Evolutionary conservation across 768 basidiomycete genomes (phyloP).

Genomic region (Hirschioporus abietinus): DNA sequence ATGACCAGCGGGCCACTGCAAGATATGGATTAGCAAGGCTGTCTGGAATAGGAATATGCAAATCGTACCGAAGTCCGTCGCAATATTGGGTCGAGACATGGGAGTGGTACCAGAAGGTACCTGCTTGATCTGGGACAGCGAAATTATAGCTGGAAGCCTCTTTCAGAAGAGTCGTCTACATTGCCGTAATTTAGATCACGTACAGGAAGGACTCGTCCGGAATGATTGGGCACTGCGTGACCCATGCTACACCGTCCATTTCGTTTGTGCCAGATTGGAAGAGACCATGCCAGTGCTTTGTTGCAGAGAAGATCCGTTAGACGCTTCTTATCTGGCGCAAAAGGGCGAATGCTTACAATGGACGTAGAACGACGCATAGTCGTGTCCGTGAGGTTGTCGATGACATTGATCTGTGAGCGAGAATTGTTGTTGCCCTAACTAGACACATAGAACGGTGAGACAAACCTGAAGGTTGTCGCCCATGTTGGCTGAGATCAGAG

Average conservation of each 20-base stretch:
- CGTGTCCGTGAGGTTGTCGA: conserved; percentile 16
- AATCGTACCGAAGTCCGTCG: conserved; percentile 22
- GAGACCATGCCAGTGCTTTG: conserved; percentile 28
- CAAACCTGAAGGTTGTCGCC: conserved; percentile 28
- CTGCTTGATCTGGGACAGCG: conserved; percentile 17
- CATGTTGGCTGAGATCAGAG: conserved; percentile 38
- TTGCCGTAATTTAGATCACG: neutral
- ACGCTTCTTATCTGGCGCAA: neutral
- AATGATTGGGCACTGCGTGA: conserved; percentile 45
- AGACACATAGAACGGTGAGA: neutral
- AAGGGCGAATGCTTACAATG: conserved; percentile 10
- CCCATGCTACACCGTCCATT: conserved; percentile 35
- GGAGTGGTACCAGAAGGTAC: conserved; percentile 32
- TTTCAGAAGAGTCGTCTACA: neutral
- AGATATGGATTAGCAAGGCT: conserved; percentile 10
- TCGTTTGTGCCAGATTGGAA: conserved; percentile 27
- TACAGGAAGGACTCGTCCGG: conserved; percentile 32
- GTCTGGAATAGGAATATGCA: conserved; percentile 4
- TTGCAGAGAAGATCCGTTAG: neutral
- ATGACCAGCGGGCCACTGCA: conserved; percentile 11
- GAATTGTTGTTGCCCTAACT: conserved; percentile 21
- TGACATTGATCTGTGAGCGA: conserved; percentile 10
- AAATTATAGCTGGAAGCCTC: conserved; percentile 1
- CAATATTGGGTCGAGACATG: conserved; percentile 35
- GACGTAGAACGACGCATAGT: conserved; percentile 18